Conservation (phyloP, 1,284 basidiomycete species). For the Prillingera fragicola region DNA sequence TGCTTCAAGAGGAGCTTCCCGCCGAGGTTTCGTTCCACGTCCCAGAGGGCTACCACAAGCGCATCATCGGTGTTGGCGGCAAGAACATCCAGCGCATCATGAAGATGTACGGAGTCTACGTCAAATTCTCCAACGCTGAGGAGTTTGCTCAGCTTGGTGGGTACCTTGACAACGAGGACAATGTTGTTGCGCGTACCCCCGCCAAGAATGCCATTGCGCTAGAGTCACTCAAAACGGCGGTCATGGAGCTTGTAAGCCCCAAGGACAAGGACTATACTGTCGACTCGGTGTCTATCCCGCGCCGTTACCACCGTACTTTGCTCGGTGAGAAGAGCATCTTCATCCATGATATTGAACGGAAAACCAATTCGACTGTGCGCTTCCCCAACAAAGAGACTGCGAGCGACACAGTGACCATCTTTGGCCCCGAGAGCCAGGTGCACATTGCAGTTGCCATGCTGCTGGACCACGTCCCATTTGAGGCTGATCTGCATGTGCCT, state of each 20-base stretch:
- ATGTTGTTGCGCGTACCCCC: conserved; percentile 93
- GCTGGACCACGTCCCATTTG: conserved; percentile 92
- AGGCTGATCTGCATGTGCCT: conserved; percentile 89
- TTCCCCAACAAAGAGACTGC: conserved; percentile 96
- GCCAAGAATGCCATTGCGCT: conserved; percentile 96
- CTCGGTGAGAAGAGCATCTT: conserved; percentile 96
- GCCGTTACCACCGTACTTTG: conserved; percentile 89
- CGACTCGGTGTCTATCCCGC: conserved; percentile 86
- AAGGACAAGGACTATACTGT: conserved; percentile 68
- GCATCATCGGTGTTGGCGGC: conserved; percentile 97
- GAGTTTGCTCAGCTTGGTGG: conserved; percentile 93
- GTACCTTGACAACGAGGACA: conserved; percentile 97
- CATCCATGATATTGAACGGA: conserved; percentile 92
- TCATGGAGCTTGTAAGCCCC: conserved; percentile 95
- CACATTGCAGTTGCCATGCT: conserved; percentile 96
- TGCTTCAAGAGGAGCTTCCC: conserved; percentile 92
- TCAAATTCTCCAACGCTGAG: conserved; percentile 98
- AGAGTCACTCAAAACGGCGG: conserved; percentile 89
- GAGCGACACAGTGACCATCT: conserved; percentile 72
- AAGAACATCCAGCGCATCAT: conserved; percentile 99
- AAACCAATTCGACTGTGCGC: conserved; percentile 88
- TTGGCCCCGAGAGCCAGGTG: conserved; percentile 93
- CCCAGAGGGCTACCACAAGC: conserved; percentile 96
- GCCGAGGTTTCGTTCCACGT: conserved; percentile 99
- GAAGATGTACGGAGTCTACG: conserved; percentile 99